Evolutionary conservation across 495 filamentous ascomycete genomes (phyloP).

Genomic region (Hypoxylon lienhwacheense): DNA sequence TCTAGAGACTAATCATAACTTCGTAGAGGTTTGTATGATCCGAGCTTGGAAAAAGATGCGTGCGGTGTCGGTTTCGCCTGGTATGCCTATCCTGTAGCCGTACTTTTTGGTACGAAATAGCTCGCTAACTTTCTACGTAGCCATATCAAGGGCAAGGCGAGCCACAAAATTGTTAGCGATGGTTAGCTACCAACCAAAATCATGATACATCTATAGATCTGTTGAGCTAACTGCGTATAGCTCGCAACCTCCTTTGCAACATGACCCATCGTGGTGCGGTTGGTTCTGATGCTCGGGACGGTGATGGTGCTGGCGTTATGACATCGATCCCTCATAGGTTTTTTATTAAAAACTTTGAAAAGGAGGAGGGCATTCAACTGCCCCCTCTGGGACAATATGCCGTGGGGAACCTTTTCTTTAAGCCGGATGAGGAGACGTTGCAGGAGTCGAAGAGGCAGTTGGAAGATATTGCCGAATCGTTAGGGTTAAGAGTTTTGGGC

Average conservation of each 20-base stretch:
- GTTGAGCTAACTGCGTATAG: constrained; percentile 49
- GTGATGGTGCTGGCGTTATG: constrained; percentile 98
- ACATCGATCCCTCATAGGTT: constrained; percentile 99
- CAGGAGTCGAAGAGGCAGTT: constrained; percentile 86
- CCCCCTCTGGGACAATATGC: constrained; percentile 93
- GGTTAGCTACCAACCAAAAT: constrained; percentile 61
- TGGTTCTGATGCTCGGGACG: constrained; percentile 95
- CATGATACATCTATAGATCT: neutral
- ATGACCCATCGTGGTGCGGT: constrained; percentile 99
- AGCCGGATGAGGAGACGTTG: constrained; percentile 85
- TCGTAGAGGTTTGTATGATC: constrained; percentile 84
- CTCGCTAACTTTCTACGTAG: constrained; percentile 50
- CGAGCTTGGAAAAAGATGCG: constrained; percentile 96
- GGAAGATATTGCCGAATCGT: constrained; percentile 84
- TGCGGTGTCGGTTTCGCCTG: constrained; percentile 99
- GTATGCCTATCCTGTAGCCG: constrained; percentile 54
- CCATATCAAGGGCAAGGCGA: constrained; percentile 95
- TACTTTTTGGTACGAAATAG: neutral
- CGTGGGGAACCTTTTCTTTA: constrained; percentile 98
- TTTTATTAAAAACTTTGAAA: constrained; percentile 97
- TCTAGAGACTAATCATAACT: constrained; percentile 20
- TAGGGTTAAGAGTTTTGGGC: constrained; percentile 88
- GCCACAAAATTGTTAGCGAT: constrained; percentile 99
- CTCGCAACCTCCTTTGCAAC: constrained; percentile 94
- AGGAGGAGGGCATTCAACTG: constrained; percentile 80